Base-by-base conservation (phyloP, 2,329 filamentous ascomycete species). In the Lecanosticta acicola region DNA sequence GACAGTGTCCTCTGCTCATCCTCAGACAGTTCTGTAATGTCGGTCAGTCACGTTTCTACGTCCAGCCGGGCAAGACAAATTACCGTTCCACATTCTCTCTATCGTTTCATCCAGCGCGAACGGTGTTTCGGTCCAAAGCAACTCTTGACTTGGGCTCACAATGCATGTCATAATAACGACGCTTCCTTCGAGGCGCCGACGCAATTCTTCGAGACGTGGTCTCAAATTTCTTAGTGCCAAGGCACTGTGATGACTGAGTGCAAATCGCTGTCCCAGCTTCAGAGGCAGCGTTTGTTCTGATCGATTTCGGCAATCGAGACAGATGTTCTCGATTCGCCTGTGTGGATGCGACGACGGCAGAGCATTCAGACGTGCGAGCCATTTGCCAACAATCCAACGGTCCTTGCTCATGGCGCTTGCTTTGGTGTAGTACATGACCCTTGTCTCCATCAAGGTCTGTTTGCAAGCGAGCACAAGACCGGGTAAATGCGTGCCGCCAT, bases 251-350 rank as follows among this genome's bases (percentile, higher is more conserved):
- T 21, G 29, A 18, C 29, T 41, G 11, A 41, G 29, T 4, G 39
- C 39, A 32, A 33, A 21, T 7, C 39, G 8, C 29, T 33, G 26
- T 33, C 17, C 26, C 9, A 33, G 32, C 18, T 20, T 16, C 14
- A 41, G 39, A 18, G 39, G 26, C 16, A 33, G 8, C 8, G 4
- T 11, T 17, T 41, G 26, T 17, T 41, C 39, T 3, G 39, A 41
- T 33, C 39, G 26, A 32, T 41, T 41, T 18, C 39, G 39, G 32
- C 29, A 33, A 20, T 41, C 39, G 5, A 41, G 17, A n/a, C 8
- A 33, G 24, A 21, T 32, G 14, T 8, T 33, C 3, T 34, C 20
- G 24, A 41, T 41, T 16, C 33, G 24, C 29, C 17, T 13, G 39
- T 17, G 34, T 11, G 14, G 39, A 17, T 41, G 26, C 21, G 18